Conservation (phyloP, 2,329 filamentous ascomycete genomes). For the Thielaviopsis ethacetica region DNA sequence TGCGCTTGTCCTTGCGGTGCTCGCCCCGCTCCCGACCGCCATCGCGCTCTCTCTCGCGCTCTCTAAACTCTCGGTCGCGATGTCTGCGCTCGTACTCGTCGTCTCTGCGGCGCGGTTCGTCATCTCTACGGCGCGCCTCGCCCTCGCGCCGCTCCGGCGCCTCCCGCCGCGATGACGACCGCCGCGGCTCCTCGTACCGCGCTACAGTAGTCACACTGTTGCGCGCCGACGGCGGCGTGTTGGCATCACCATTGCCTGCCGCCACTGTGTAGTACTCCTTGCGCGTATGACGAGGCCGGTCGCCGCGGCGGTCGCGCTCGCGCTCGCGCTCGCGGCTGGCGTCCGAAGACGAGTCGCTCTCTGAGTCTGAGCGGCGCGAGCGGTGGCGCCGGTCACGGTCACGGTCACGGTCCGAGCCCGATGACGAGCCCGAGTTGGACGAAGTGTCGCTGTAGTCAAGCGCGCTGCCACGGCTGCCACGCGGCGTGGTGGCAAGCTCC, state of each 20-base stretch:
- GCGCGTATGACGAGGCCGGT: no score
- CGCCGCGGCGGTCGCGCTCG: slow-evolving; percentile 11
- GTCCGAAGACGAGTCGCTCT: slow-evolving; percentile 3
- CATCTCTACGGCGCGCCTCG: slow-evolving; percentile 20
- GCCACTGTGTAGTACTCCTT: slow-evolving; percentile 15
- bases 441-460: slow-evolving; percentile 15
- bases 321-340: slow-evolving; percentile 19
- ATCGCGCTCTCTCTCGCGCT: slow-evolving; percentile 22
- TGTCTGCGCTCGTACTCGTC: slow-evolving; percentile 15
- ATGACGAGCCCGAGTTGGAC: slow-evolving; percentile 7
- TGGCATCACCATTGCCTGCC: neutral
- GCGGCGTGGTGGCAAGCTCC: neutral
- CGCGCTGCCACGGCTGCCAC: slow-evolving; percentile 11
- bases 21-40: slow-evolving; percentile 21
- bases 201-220: neutral
- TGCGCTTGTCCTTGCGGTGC: slow-evolving; percentile 24
- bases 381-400: slow-evolving; percentile 12
- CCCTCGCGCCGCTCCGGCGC: slow-evolving; percentile 21
- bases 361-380: neutral
- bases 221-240: slow-evolving; percentile 9
- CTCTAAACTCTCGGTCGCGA: slow-evolving; percentile 20
- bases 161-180: slow-evolving; percentile 6
- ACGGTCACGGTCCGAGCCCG: no score
- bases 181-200: neutral
- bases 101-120: neutral